Conservation (phyloP, 2,329 filamentous ascomycete species). For the Trichoderma atrobrunneum region DNA sequence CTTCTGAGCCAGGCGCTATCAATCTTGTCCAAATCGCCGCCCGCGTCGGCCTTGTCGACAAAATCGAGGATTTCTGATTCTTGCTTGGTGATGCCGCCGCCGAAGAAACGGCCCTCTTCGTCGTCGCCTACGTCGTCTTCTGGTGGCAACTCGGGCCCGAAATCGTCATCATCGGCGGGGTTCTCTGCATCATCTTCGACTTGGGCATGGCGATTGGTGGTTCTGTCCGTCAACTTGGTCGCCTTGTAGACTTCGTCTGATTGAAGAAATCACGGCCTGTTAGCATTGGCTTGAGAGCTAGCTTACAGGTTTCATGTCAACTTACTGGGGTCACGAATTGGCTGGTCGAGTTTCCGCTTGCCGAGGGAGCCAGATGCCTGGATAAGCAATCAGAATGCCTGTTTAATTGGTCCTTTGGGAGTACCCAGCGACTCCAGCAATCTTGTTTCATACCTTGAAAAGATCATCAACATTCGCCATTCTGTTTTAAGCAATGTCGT, state of each 20-base stretch:
- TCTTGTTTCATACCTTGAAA: conserved; percentile 45
- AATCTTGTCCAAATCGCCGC: conserved; percentile 64
- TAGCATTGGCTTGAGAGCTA: neutral
- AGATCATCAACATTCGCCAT: conserved; percentile 61
- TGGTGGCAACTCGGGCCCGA: conserved; percentile 46
- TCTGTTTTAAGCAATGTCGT: conserved; percentile 5
- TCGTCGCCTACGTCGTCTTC: conserved; percentile 63
- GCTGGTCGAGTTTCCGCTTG: conserved; percentile 64
- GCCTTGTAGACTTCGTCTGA: conserved; percentile 64
- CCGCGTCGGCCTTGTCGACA: conserved; percentile 58
- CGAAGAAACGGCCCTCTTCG: conserved; percentile 94
- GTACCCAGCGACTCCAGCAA: neutral
- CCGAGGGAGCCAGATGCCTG: conserved; percentile 46
- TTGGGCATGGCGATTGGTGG: conserved; percentile 43
- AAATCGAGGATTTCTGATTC: conserved; percentile 85
- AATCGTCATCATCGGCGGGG: conserved; percentile 51
- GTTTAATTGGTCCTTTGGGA: neutral
- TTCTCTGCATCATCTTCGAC: conserved; percentile 46
- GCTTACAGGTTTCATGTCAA: conserved; percentile 15
- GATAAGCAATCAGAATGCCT: neutral
- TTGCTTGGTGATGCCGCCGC: conserved; percentile 78
- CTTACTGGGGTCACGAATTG: conserved; percentile 61
- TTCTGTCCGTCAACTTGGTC: conserved; percentile 49
- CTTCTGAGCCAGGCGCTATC: conserved; percentile 81
- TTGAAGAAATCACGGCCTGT: neutral